Evolutionary conservation across 495 filamentous ascomycete genomes (phyloP).

Genomic region (Polyplosphaeria fusca): DNA sequence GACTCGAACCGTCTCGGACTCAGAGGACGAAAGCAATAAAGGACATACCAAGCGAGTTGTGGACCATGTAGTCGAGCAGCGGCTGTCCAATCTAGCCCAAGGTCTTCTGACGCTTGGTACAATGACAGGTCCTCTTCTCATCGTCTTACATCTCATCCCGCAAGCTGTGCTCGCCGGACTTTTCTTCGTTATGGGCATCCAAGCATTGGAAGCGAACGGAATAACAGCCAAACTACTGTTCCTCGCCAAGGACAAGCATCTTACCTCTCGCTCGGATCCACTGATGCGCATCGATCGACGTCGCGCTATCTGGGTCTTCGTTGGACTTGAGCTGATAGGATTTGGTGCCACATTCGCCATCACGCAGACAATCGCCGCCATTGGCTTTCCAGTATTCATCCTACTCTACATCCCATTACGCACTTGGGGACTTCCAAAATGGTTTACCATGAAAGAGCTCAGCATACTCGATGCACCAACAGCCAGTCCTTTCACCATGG

Average conservation of each 20-base stretch:
- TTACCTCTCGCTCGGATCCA: constrained; percentile 65
- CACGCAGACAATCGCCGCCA: constrained; percentile 90
- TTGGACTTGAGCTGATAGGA: constrained; percentile 69
- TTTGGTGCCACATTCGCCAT: constrained; percentile 92
- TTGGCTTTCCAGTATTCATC: constrained; percentile 87
- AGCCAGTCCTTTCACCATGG: constrained; percentile 81
- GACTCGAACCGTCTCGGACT: constrained; percentile 38
- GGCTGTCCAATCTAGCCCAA: constrained; percentile 79
- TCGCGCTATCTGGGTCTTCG: constrained; percentile 65
- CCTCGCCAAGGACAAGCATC: constrained; percentile 61
- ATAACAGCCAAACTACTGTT: constrained; percentile 80
- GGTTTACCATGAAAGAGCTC: constrained; percentile 68
- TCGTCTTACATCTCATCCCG: constrained; percentile 80
- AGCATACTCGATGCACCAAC: constrained; percentile 71
- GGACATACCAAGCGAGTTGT: constrained; percentile 54
- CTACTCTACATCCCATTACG: constrained; percentile 74
- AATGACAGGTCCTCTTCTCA: constrained; percentile 81
- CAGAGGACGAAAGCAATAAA: constrained; percentile 55
- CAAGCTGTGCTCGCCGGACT: constrained; percentile 84
- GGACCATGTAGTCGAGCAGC: constrained; percentile 81
- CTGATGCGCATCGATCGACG: constrained; percentile 59
- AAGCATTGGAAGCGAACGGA: constrained; percentile 55
- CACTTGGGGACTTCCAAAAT: constrained; percentile 66
- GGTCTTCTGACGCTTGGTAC: constrained; percentile 81
- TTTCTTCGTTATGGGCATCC: constrained; percentile 84